A percentile compares a stretch with the other conserved stretches of the same genome.
Conservation (phyloP, 2,329 filamentous ascomycete genomes). For the Diplocarpon mali region DNA sequence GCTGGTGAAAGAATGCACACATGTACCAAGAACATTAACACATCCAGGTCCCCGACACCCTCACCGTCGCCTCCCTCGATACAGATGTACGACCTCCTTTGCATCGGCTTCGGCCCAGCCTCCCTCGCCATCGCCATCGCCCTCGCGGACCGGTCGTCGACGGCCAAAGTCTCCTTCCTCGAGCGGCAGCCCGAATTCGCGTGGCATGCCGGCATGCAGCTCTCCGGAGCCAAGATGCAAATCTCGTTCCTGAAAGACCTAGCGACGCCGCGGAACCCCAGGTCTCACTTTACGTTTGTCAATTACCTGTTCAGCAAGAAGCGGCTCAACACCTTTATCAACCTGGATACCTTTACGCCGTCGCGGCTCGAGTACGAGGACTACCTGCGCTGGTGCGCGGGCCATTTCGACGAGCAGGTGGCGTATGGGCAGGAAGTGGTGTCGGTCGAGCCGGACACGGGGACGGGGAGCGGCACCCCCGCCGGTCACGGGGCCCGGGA, state of each 20-base stretch:
- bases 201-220: constrained; percentile 93
- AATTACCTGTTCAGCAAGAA: constrained; percentile 81
- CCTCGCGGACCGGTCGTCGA: constrained; percentile 45
- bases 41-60: too few relatives aligned
- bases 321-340: constrained; percentile 82
- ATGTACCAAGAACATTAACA: too few relatives aligned
- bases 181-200: constrained; percentile 76
- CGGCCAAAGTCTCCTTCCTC: constrained; percentile 71
- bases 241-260: constrained; percentile 97
- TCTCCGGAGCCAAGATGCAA: constrained; percentile 91
- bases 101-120: constrained; percentile 86
- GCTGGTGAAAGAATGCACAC: too few relatives aligned
- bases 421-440: too few relatives aligned
- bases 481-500: constrained; percentile 51
- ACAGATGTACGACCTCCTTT: constrained; percentile 45
- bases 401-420: constrained; percentile 48
- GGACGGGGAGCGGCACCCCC: too few relatives aligned
- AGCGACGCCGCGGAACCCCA: constrained; percentile 76
- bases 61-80: too few relatives aligned
- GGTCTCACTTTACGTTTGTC: constrained; percentile 86
- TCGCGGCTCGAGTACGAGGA: constrained; percentile 85
- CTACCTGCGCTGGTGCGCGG: constrained; percentile 87
- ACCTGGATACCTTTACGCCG: constrained; percentile 79
- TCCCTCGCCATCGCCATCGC: constrained; percentile 84
- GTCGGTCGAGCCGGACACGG: too few relatives aligned